Conservation (phyloP, 1,284 basidiomycete species). For the Leccinum subrobustum region DNA sequence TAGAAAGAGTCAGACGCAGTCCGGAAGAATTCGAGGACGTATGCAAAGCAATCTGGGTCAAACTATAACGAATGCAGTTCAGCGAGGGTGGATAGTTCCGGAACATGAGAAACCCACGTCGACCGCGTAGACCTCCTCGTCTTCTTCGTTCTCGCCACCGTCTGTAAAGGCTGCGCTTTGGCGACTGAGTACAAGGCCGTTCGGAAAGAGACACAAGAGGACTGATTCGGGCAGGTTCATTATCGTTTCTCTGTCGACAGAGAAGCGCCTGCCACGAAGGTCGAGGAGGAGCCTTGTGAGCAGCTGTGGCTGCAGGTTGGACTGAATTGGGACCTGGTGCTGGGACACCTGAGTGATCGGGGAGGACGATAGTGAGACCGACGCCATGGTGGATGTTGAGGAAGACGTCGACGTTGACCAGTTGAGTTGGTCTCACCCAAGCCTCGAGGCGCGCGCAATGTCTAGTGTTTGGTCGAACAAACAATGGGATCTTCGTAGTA, state of each 20-base stretch:
- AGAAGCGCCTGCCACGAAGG: constrained; percentile 87
- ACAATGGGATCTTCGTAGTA: constrained; percentile 10
- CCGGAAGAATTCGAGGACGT: constrained; percentile 90
- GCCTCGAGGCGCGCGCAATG: constrained; percentile 33
- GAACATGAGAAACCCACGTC: constrained; percentile 66
- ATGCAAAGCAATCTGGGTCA: constrained; percentile 95
- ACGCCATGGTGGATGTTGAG: constrained; percentile 41
- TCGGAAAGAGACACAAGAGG: constrained; percentile 94
- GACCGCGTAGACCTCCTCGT: constrained; percentile 93
- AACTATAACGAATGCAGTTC: constrained; percentile 57
- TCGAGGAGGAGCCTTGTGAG: constrained; percentile 89
- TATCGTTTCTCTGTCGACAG: constrained; percentile 95
- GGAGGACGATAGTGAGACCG: constrained; percentile 57
- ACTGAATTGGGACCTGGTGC: constrained; percentile 56
- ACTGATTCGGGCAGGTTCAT: constrained; percentile 99
- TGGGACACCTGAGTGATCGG: constrained; percentile 88
- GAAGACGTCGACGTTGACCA: constrained; percentile 7
- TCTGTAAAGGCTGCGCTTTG: constrained; percentile 77
- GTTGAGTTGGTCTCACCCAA: constrained; percentile 12
- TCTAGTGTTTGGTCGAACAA: constrained; percentile 33
- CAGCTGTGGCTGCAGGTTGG: constrained; percentile 77
- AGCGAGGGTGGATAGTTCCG: constrained; percentile 2
- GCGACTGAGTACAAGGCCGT: constrained; percentile 91
- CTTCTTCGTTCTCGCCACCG: constrained; percentile 78
- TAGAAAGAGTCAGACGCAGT: constrained; percentile 90